Percentiles rank a stretch among this genome's conserved stretches.
Evolutionary conservation across 352 stramenopile species (phyloP).

Genomic region (Phytopythium cucurbitacearum): DNA sequence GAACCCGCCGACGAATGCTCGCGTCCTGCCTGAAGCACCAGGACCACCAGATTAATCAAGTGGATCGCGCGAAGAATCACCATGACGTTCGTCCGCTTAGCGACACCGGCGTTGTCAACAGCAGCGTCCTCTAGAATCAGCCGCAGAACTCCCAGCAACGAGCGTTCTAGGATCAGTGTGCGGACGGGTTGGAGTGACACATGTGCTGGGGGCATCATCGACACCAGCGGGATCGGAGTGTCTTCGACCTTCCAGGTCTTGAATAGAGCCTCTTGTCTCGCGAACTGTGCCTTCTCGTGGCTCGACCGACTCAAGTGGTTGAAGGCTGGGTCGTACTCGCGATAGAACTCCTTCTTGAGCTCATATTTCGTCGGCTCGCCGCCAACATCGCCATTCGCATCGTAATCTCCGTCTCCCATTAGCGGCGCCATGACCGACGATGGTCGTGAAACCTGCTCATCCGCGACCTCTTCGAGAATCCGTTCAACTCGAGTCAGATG

Average conservation of each 20-base stretch:
- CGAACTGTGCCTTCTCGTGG: conserved; percentile 79
- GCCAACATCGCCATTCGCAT: conserved; percentile 26
- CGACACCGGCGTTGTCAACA: conserved; percentile 13
- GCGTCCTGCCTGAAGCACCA: conserved; percentile 49
- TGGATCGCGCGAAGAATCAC: conserved; percentile 63
- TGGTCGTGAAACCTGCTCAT: conserved; percentile 52
- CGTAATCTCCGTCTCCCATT: conserved; percentile 23
- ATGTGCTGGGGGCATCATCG: conserved; percentile 51
- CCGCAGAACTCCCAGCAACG: conserved; percentile 57
- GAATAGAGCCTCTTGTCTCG: conserved; percentile 77
- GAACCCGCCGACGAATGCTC: conserved; percentile 4
- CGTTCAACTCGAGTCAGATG: conserved; percentile 53
- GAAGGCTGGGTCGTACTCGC: conserved; percentile 79
- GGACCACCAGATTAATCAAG: conserved; percentile 57
- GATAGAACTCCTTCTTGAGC: conserved; percentile 73
- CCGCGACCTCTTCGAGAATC: conserved; percentile 70
- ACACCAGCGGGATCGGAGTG: conserved; percentile 58
- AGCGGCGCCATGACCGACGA: conserved; percentile 26
- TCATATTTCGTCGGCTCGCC: conserved; percentile 78
- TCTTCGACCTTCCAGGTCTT: conserved; percentile 76
- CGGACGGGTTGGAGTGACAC: conserved; percentile 46
- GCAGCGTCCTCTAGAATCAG: conserved; percentile 59
- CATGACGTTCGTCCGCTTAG: conserved; percentile 63
- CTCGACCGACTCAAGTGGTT: conserved; percentile 72
- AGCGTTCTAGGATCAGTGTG: conserved; percentile 56